phyloP scores from a whole-genome alignment of 176 grass and related monocot genomes.

The Rhynchospora breviuscula region DNA sequence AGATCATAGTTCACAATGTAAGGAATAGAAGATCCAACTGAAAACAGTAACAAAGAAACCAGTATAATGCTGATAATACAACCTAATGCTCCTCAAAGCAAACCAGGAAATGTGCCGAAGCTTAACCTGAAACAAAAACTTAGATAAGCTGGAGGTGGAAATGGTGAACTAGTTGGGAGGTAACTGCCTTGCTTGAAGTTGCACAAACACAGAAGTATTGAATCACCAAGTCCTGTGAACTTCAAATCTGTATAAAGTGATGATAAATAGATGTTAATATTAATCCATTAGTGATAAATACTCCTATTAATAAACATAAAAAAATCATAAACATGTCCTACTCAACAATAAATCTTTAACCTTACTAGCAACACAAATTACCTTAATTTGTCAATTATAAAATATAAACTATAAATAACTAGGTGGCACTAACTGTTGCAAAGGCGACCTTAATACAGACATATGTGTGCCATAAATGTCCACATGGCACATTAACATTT shows the following conservation, averaged over 20 bases:
- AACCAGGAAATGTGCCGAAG: neutral
- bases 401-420: neutral
- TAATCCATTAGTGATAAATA: neutral
- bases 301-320: neutral
- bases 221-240: neutral
- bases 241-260: neutral
- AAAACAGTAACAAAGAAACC: neutral
- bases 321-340: neutral
- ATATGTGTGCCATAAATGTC: neutral
- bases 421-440: neutral
- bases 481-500: neutral
- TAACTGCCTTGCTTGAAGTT: conserved; percentile 1
- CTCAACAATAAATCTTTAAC: neutral
- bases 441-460: neutral
- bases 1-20: neutral
- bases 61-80: neutral
- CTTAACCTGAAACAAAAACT: neutral
- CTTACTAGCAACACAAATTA: neutral
- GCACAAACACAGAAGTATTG: neutral
- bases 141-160: neutral
- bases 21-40: neutral
- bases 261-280: neutral
- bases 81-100: neutral
- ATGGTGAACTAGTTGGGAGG: neutral
- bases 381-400: neutral